A percentile compares a stretch with the other conserved stretches of the same genome.
Evolutionary conservation across 2,329 filamentous ascomycete species (phyloP).

Genomic region (Teratosphaeria pseudoeucalypti): DNA sequence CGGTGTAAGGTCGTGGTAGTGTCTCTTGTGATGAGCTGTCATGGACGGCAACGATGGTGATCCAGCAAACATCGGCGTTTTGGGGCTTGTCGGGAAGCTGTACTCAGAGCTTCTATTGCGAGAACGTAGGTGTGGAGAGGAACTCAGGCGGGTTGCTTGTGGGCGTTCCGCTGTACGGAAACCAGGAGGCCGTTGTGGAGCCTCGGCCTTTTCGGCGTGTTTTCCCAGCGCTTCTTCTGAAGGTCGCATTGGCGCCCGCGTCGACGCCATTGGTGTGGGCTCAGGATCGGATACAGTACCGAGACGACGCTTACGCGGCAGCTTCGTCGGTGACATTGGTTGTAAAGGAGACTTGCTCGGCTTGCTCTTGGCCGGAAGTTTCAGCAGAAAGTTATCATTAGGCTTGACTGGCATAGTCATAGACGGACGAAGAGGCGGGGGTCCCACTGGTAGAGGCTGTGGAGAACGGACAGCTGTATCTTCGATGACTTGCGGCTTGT

Average conservation of each 20-base stretch:
- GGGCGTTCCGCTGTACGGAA: neutral
- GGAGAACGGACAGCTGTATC: constrained; percentile 9
- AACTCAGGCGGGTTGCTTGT: neutral
- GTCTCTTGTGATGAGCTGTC: constrained; percentile 2
- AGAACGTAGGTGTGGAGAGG: neutral
- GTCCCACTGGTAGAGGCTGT: neutral
- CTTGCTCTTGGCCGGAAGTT: neutral
- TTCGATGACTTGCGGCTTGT: constrained; percentile 19
- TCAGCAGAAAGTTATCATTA: neutral
- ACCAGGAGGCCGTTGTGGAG: neutral
- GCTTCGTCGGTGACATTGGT: neutral
- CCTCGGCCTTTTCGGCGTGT: neutral
- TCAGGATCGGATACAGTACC: neutral
- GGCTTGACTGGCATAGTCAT: neutral
- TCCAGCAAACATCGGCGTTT: neutral
- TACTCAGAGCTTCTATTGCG: neutral
- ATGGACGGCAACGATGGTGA: neutral
- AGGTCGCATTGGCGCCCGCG: neutral
- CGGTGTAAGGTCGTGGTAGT: constrained; percentile 15
- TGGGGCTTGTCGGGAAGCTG: neutral
- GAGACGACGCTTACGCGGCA: neutral
- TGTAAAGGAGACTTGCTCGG: neutral
- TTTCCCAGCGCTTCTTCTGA: neutral
- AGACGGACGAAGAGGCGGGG: neutral
- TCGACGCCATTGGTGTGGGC: neutral